Conservation (phyloP, 2,329 filamentous ascomycete species). For the Aspergillus spinulosporus region DNA sequence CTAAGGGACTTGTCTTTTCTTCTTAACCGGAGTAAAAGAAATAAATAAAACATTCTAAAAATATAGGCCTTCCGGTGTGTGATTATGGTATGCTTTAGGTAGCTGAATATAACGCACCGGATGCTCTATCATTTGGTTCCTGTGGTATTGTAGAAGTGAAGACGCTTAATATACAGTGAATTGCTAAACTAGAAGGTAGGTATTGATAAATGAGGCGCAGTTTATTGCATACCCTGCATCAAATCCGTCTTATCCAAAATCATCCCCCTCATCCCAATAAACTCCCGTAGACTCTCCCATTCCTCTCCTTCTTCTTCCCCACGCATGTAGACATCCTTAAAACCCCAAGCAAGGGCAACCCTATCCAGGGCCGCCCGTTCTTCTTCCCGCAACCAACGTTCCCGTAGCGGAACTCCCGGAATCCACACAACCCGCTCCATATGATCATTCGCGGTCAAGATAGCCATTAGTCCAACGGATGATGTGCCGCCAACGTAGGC, state of each 20-base stretch:
- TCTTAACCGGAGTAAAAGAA: slow-evolving; percentile 1
- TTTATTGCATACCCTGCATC: slow-evolving; percentile 85
- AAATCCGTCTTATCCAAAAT: slow-evolving; percentile 83
- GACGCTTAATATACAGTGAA: not conserved
- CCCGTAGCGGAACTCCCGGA: slow-evolving; percentile 73
- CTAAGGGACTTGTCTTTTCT: slow-evolving; percentile 57
- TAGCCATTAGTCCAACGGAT: slow-evolving; percentile 77
- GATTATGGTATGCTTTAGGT: slow-evolving; percentile 32
- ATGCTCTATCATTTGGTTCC: slow-evolving; percentile 25
- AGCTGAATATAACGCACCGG: slow-evolving; percentile 35
- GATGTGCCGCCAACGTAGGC: slow-evolving; percentile 81
- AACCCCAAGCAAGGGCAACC: slow-evolving; percentile 87
- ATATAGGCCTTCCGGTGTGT: slow-evolving; percentile 27
- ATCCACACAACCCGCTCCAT: slow-evolving; percentile 93
- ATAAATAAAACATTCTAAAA: slow-evolving; percentile 3
- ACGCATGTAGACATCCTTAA: slow-evolving; percentile 73
- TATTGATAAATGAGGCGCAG: slow-evolving; percentile 1
- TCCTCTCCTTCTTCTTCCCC: slow-evolving; percentile 90
- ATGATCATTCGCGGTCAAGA: slow-evolving; percentile 88
- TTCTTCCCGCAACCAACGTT: slow-evolving; percentile 85
- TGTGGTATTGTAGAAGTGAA: not conserved
- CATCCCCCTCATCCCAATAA: slow-evolving; percentile 81
- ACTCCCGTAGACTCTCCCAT: slow-evolving; percentile 83
- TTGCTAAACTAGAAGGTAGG: not conserved
- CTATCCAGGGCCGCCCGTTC: slow-evolving; percentile 84